Percentiles rank a stretch among this genome's conserved stretches.
Evolutionary conservation across 148 eudicot species (phyloP).

Genomic region (Polygonum aviculare): DNA sequence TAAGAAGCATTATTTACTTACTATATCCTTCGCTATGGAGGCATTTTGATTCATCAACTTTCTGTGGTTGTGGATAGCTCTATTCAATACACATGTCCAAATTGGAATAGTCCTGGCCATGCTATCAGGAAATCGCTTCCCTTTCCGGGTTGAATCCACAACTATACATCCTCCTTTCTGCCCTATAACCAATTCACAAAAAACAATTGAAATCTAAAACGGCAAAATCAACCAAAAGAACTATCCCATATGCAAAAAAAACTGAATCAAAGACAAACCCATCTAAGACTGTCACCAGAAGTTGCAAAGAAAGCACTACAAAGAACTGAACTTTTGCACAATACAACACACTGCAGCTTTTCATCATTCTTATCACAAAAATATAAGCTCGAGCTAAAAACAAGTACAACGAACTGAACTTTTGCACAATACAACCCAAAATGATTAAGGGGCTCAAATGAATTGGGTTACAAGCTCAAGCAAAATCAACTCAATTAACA

Average conservation of each 20-base stretch:
- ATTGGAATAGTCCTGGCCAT: constrained; percentile 97
- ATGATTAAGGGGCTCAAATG: background rate
- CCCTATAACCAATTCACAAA: constrained; percentile 45
- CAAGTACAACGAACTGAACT: too few relatives aligned
- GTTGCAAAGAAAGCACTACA: background rate
- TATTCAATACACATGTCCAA: constrained; percentile 90
- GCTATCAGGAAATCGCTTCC: constrained; percentile 97
- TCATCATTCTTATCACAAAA: too few relatives aligned
- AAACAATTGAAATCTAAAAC: background rate
- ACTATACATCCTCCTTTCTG: constrained; percentile 88
- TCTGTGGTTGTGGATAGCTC: constrained; percentile 45
- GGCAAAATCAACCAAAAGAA: background rate
- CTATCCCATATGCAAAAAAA: too few relatives aligned
- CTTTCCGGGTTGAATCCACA: constrained; percentile 94
- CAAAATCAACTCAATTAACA: background rate
- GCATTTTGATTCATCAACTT: constrained; percentile 19
- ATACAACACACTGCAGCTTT: too few relatives aligned
- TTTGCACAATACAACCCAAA: too few relatives aligned
- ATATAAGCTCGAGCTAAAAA: too few relatives aligned
- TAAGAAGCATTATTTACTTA: constrained; percentile 26
- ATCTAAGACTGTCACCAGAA: background rate
- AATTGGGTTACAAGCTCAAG: background rate
- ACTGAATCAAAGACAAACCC: background rate
- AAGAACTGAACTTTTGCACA: background rate
- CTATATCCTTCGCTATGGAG: constrained; percentile 15